Base-by-base conservation (phyloP, 495 filamentous ascomycete genomes). In the Penicillium silybi region DNA sequence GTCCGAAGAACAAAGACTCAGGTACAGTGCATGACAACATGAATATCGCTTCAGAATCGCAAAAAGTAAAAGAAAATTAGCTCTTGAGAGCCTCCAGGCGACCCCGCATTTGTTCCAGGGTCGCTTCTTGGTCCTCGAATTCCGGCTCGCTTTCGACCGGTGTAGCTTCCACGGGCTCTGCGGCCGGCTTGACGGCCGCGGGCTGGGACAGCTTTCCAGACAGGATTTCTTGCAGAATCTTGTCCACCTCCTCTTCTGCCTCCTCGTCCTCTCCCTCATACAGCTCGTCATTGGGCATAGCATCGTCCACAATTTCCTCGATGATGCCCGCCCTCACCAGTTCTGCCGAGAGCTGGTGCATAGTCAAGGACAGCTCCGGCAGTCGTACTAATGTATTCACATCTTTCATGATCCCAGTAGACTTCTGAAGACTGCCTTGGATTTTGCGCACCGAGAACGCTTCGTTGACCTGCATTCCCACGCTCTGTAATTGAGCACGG, bases 391-490 rank as follows among this genome's bases (percentile, higher is more conserved):
- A 74, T 3, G 77, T 80, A 67, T 98, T 98, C 42, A 98, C 92
- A 67, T 97, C 91, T 68, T 90, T 90, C 93, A 98, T 97, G 56
- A 98, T 91, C 16, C 88, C 87, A 11, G 92, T 92, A 50, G 81
- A 86, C 43, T 87, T 88, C 47, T 84, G 78, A 56, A 98, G 89
- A 65, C 84, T 90, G 38, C 95, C 95, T 76, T 97, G 92, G 58
- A 97, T 97, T 77, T 95, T 96, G 56, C 92, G 85, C 62, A 96
- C 85, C 5, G 89, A 88, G 64, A 97, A 98, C 2, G 95, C 92
- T 71, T 97, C 92, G 62, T 88, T 90, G 55, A 98, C 95, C 70
- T 97, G 95, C 95, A 97, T 96, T 59, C 91, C 85, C 48, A 98
- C 95, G 65, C 86, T 90, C 70, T 88, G 85, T 16, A 98, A 80